Percentiles rank a stretch among this genome's conserved stretches.
Evolutionary conservation across 2,329 filamentous ascomycete species (phyloP).

Genomic region (Diaporthe destruens): DNA sequence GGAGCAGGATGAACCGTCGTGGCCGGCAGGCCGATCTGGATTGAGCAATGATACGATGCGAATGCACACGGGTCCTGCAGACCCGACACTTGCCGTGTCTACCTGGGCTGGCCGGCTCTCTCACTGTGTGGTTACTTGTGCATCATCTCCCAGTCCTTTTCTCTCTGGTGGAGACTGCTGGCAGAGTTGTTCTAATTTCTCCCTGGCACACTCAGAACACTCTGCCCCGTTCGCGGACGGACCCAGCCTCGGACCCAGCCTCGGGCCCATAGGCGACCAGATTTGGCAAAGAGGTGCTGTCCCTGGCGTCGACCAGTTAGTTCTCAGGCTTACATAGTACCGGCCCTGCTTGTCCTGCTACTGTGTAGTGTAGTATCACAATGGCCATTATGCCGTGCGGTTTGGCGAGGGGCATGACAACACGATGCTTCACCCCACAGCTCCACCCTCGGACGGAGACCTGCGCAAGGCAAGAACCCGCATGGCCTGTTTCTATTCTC

Average conservation of each 20-base stretch:
- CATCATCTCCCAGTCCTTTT: neutral
- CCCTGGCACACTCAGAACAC: neutral
- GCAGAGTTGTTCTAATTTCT: neutral
- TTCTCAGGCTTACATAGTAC: neutral
- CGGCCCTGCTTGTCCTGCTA: no score
- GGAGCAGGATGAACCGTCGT: slow-evolving; percentile 30
- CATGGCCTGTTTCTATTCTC: slow-evolving; percentile 10
- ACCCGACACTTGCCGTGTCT: slow-evolving; percentile 29
- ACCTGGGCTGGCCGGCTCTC: slow-evolving; percentile 2
- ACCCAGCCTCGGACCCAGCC: slow-evolving; percentile 27
- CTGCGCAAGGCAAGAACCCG: slow-evolving; percentile 14
- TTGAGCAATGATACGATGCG: slow-evolving; percentile 26
- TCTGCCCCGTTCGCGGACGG: neutral
- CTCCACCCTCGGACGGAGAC: slow-evolving; percentile 22
- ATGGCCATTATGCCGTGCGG: slow-evolving; percentile 27
- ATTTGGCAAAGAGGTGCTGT: slow-evolving; percentile 17
- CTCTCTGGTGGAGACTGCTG: neutral
- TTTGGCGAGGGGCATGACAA: slow-evolving; percentile 19
- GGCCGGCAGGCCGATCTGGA: slow-evolving; percentile 25
- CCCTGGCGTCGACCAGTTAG: neutral
- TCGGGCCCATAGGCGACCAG: slow-evolving; percentile 21
- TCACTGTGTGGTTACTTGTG: slow-evolving; percentile 35
- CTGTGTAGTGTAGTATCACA: neutral
- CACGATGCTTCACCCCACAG: slow-evolving; percentile 17
- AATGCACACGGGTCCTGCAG: slow-evolving; percentile 14